These are phyloP conservation scores for Aspergillus nidulans DNA, from an alignment of 495 filamentous ascomycete species.

Conservation along the genomic window DNA sequence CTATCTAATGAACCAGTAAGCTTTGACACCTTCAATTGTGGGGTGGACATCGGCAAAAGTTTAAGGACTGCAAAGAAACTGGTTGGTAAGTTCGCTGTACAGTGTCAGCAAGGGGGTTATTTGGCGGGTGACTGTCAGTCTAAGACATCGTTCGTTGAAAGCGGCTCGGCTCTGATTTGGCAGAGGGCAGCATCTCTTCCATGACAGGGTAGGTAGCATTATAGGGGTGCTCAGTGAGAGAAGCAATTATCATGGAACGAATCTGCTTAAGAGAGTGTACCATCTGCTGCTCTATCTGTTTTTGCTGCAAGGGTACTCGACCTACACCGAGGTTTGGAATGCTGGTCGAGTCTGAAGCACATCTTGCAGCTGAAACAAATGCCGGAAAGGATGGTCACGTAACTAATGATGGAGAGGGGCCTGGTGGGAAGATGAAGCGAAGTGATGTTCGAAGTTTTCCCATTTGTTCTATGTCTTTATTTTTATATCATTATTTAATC, in stretches of 20 bases:
- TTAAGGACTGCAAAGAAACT: not conserved
- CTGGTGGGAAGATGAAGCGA: too few species aligned
- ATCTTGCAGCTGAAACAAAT: not conserved
- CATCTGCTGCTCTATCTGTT: not conserved
- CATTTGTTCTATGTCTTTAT: not conserved
- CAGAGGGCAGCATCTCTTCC: not conserved
- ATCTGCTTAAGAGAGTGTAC: not conserved
- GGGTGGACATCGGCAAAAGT: not conserved
- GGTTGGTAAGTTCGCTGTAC: not conserved
- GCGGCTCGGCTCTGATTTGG: not conserved
- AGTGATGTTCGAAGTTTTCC: not conserved
- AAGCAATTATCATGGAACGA: not conserved
- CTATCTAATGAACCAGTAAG: not conserved
- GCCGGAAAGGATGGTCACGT: not conserved
- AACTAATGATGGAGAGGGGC: too few species aligned
- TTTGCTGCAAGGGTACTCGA: not conserved
- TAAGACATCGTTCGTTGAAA: too few species aligned
- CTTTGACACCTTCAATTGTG: not conserved
- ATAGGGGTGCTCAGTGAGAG: not conserved
- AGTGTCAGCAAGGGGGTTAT: not conserved
- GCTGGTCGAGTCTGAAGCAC: not conserved
- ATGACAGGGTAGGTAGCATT: not conserved
- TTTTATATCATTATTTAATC: constrained; percentile 46
- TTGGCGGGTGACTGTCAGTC: too few species aligned
- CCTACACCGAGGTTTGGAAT: not conserved